Conservation (phyloP, 192 early-diverging fungal genomes). For the Backusella macrospora region DNA sequence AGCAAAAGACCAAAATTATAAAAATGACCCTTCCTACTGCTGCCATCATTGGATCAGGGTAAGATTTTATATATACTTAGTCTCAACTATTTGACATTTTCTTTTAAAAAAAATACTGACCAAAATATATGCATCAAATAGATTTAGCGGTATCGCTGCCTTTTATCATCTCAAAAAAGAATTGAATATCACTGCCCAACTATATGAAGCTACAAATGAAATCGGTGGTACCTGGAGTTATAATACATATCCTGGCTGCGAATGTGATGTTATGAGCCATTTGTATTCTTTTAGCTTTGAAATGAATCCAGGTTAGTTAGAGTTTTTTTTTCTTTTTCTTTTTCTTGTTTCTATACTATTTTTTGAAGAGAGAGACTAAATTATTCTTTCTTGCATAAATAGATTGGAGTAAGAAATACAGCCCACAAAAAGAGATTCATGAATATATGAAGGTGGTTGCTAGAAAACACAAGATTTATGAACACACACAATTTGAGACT, state of each 20-base stretch:
- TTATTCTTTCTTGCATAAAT: background rate
- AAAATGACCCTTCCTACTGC: conserved; percentile 13
- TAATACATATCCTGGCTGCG: conserved; percentile 48
- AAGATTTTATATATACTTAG: background rate
- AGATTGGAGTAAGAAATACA: conserved; percentile 43
- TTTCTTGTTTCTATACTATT: background rate
- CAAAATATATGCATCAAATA: background rate
- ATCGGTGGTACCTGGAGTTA: conserved; percentile 59
- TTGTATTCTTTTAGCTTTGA: conserved; percentile 48
- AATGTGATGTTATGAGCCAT: conserved; percentile 47
- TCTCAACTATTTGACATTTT: background rate
- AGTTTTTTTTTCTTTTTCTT: background rate
- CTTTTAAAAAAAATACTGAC: background rate
- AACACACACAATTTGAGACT: conserved; percentile 44
- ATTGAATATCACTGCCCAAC: conserved; percentile 42
- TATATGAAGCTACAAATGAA: conserved; percentile 49
- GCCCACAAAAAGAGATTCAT: conserved; percentile 45
- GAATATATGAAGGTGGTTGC: conserved; percentile 42
- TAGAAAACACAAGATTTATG: conserved; percentile 41
- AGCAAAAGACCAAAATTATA: background rate
- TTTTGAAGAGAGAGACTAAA: background rate
- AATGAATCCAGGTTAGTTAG: conserved; percentile 37
- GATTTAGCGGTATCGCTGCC: conserved; percentile 54
- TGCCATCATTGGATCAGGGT: conserved; percentile 19
- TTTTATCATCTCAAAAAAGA: conserved; percentile 51